A percentile compares a stretch with the other conserved stretches of the same genome.
Conservation (phyloP, 2,329 filamentous ascomycete species). For the Trichoderma sp. region DNA sequence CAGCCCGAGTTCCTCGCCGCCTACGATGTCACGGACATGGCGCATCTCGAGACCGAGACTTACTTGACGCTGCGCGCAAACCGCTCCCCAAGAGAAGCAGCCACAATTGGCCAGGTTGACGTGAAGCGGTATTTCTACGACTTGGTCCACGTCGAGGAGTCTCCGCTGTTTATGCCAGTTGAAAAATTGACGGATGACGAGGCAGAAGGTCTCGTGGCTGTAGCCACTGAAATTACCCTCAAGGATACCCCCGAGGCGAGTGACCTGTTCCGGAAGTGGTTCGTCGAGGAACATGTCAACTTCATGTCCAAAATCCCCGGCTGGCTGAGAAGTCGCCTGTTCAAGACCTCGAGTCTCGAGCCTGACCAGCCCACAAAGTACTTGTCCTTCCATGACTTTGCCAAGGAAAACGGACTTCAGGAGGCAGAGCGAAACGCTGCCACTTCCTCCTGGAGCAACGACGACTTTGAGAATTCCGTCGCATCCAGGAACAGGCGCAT, state of each 20-base stretch:
- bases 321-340: conserved; percentile 74
- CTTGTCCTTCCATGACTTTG: conserved; percentile 72
- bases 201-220: conserved; percentile 59
- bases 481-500: conserved; percentile 57
- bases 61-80: conserved; percentile 68
- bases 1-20: conserved; percentile 73
- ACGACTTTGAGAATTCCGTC: conserved; percentile 61
- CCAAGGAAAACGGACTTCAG: conserved; percentile 64
- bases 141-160: conserved; percentile 57
- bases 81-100: conserved; percentile 54
- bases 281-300: conserved; percentile 70
- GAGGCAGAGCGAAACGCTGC: conserved; percentile 64
- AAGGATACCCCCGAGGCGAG: conserved; percentile 51
- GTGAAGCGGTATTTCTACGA: conserved; percentile 74
- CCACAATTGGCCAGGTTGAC: conserved; percentile 57
- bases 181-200: conserved; percentile 62
- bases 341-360: conserved; percentile 66
- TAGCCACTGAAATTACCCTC: conserved; percentile 62
- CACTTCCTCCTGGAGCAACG: conserved; percentile 55
- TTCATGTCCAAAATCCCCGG: conserved; percentile 74
- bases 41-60: conserved; percentile 65
- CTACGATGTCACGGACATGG: conserved; percentile 80
- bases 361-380: conserved; percentile 53
- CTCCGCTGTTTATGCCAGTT: conserved; percentile 57
- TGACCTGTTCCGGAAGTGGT: conserved; percentile 66